These are phyloP conservation scores for Verticillium tricorpus DNA, from an alignment of 2,329 filamentous ascomycete species.

Conservation along the genomic window DNA sequence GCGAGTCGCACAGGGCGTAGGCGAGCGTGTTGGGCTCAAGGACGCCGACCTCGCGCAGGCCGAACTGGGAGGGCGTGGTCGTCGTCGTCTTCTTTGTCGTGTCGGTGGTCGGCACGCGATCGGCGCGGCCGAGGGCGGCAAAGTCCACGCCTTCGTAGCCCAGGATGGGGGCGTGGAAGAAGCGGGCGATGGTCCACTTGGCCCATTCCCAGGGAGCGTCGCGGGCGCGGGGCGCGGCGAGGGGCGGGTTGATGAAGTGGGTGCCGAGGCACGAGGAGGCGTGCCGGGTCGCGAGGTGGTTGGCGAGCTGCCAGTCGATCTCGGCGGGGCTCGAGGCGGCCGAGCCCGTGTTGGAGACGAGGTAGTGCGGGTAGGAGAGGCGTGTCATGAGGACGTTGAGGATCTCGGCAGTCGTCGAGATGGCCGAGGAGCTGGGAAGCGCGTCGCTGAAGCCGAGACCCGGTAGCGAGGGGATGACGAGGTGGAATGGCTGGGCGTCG, in stretches of 20 bases:
- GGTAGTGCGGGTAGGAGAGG: constrained; percentile 54
- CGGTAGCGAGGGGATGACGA: constrained; percentile 63
- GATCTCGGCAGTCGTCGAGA: constrained; percentile 48
- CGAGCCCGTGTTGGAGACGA: constrained; percentile 50
- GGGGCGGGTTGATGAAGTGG: constrained; percentile 55
- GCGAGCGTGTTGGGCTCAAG: constrained; percentile 50
- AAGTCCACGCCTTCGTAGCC: constrained; percentile 54
- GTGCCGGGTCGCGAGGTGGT: constrained; percentile 42
- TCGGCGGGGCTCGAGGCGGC: constrained; percentile 38
- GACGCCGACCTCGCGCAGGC: constrained; percentile 23
- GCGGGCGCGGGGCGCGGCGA: constrained; percentile 42
- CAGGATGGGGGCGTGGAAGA: constrained; percentile 43
- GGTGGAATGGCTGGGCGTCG: constrained; percentile 51
- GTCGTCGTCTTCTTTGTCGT: background rate
- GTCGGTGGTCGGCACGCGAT: background rate
- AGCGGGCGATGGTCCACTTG: constrained; percentile 51
- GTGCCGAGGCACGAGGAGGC: constrained; percentile 50
- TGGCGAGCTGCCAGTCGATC: constrained; percentile 47
- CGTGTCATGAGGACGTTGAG: constrained; percentile 56
- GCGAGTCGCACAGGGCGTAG: constrained; percentile 60
- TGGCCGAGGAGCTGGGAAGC: constrained; percentile 44
- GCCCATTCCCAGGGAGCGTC: constrained; percentile 43
- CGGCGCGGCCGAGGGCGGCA: constrained; percentile 27
- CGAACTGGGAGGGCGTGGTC: constrained; percentile 16
- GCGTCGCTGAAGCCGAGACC: constrained; percentile 65